Evolutionary conservation across 78 protist genomes (phyloP), one percentile per base, ranked within the genome.

Genomic region (Cavenderia fasciculata): DNA sequence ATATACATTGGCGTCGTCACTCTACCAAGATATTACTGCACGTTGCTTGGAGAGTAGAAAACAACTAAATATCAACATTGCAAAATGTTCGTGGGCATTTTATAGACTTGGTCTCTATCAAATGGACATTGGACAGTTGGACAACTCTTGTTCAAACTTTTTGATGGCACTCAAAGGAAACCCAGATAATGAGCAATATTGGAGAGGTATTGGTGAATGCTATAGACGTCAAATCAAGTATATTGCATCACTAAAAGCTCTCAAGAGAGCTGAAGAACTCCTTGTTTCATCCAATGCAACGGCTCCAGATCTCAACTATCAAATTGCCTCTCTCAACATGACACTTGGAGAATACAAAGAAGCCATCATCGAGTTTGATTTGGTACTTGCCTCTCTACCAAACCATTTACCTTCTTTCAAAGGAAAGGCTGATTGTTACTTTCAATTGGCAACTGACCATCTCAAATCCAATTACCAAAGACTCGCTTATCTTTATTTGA

Each of bases 131-230:
- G 74, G 74, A 10, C 72, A 87, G 33, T 31, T 69, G 0, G 86
- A 87, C 8, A 38, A 34, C 0, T 51, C 86, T 2, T 61, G 54
- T 0, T 40, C 23, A 43, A 49, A 61, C 3, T 74, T 87, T 41
- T 41, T 77, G 16, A 46, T 31, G 19, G 86, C 93, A 0, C 31
- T 87, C 8, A 87, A 77, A 40, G 93, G 87, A 7, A 36, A 46
- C 18, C 78, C 93, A 5, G 31, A 62, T 4, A 49, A 74, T 38
- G 46, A 57, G 0, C 3, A 21, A 31, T 87, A 70, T 47, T 87
- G 93, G 93, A 54, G 87, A 43, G 85, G 78, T 11, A 43, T 87
- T 3, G 93, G 84, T 21, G 93, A 87, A 46, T 74, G 85, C 33
- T 87, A 87, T 38, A 46, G 77, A 31, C 25, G 93, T 23, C 93